phyloP scores from a whole-genome alignment of 163 green algal species.

The Volvox carteri region DNA sequence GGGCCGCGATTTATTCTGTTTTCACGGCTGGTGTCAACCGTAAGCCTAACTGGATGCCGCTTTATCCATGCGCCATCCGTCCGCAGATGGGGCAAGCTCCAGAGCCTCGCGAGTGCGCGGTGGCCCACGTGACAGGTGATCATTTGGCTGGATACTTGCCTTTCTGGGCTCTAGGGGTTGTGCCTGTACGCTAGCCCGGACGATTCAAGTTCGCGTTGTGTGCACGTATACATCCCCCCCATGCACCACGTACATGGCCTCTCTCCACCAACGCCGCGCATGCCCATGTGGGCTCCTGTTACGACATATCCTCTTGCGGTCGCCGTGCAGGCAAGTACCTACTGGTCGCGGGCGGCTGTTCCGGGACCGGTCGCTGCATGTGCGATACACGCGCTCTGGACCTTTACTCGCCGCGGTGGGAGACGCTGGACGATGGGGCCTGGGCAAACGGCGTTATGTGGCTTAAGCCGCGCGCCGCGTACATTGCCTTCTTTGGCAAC shows the following conservation, averaged over 20 bases:
- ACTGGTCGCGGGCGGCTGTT: slow-evolving; percentile 73
- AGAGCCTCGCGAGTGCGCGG: slow-evolving; percentile 67
- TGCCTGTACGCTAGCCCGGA: too few relatives aligned
- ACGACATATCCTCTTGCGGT: too few relatives aligned
- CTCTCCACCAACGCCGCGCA: too few relatives aligned
- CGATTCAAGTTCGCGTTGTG: too few relatives aligned
- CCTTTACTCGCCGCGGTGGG: slow-evolving; percentile 75
- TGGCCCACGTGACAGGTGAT: slow-evolving; percentile 58
- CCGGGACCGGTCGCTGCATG: slow-evolving; percentile 45
- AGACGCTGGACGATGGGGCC: slow-evolving; percentile 78
- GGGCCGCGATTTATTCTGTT: too few relatives aligned
- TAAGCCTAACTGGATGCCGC: too few relatives aligned
- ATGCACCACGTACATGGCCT: too few relatives aligned
- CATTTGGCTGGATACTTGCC: background rate
- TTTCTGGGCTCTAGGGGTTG: background rate
- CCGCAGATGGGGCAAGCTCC: slow-evolving; percentile 59
- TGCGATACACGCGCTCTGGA: slow-evolving; percentile 65
- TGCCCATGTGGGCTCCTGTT: too few relatives aligned
- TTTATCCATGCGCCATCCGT: too few relatives aligned
- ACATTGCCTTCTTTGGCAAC: slow-evolving; percentile 79
- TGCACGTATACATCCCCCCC: too few relatives aligned
- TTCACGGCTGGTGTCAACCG: too few relatives aligned
- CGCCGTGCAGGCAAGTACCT: slow-evolving; percentile 73
- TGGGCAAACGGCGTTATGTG: slow-evolving; percentile 68
- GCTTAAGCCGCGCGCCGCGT: slow-evolving; percentile 71